These are phyloP conservation scores for Cymodocea nodosa DNA, from an alignment of 116 monocot genomes.

Conservation along the genomic window DNA sequence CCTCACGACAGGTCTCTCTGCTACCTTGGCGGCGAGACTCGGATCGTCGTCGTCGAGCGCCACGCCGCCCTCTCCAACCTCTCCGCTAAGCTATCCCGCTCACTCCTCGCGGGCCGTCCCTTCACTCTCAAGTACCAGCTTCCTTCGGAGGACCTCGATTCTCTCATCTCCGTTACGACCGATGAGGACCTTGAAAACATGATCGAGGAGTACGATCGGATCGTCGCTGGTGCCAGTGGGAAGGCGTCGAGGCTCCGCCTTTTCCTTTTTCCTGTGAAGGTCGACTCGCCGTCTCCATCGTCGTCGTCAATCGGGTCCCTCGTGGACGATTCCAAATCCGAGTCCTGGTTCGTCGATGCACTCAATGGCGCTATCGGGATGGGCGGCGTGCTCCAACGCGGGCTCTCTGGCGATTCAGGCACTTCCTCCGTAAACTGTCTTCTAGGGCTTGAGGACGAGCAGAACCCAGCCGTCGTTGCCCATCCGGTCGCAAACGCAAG, in stretches of 20 bases:
- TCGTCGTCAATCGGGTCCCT: conserved; percentile 53
- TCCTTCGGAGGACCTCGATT: conserved; percentile 82
- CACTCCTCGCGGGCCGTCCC: conserved; percentile 28
- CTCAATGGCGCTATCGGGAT: conserved; percentile 52
- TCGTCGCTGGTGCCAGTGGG: conserved; percentile 7
- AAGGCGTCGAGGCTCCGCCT: conserved; percentile 40
- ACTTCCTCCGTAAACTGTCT: conserved; percentile 58
- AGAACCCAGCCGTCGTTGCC: not conserved
- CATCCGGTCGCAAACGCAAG: not conserved
- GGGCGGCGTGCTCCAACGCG: conserved; percentile 23
- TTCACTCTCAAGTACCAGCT: conserved; percentile 82
- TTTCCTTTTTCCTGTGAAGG: conserved; percentile 60
- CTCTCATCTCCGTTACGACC: conserved; percentile 72
- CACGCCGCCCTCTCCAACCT: conserved; percentile 44
- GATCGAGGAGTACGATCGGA: conserved; percentile 82
- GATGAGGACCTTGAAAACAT: conserved; percentile 91
- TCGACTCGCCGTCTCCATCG: conserved; percentile 41
- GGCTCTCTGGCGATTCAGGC: conserved; percentile 47
- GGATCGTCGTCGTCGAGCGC: conserved; percentile 63
- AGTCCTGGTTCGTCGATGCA: conserved; percentile 95
- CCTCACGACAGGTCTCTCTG: conserved; percentile 80
- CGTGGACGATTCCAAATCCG: conserved; percentile 67
- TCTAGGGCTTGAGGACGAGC: conserved; percentile 48
- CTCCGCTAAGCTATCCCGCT: conserved; percentile 28
- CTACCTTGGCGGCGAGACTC: conserved; percentile 89